Conservation (phyloP, 2,329 filamentous ascomycete genomes). For the Emergomyces orientalis region DNA sequence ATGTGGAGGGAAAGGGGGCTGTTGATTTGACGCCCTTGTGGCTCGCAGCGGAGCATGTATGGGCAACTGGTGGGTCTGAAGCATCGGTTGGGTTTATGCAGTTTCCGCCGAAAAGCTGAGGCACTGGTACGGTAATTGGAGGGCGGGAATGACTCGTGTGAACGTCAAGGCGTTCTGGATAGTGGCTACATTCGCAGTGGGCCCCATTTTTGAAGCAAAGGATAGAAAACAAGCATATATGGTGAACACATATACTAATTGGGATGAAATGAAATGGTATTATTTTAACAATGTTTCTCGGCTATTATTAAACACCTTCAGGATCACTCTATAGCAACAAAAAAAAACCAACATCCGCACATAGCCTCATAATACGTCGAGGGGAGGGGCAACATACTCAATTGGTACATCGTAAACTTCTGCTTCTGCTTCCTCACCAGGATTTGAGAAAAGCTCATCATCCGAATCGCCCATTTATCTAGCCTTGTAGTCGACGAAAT, state of each 20-base stretch:
- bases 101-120: neutral
- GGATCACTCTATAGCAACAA: no score
- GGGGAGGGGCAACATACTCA: neutral
- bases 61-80: neutral
- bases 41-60: slow-evolving; percentile 1
- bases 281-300: no score
- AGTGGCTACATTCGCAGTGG: neutral
- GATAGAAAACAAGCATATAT: neutral
- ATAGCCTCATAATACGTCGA: neutral
- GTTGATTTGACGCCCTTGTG: neutral
- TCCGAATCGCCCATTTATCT: neutral
- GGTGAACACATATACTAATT: neutral
- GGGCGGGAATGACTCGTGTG: neutral
- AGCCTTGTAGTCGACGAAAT: neutral
- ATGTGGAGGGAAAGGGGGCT: neutral
- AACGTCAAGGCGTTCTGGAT: neutral
- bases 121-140: neutral
- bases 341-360: no score
- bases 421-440: neutral
- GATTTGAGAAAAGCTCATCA: neutral
- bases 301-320: no score
- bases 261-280: neutral
- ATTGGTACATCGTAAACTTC: neutral
- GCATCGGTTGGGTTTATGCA: neutral
- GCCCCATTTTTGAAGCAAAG: no score